Base-by-base conservation (phyloP, 2,329 filamentous ascomycete genomes). In the Akanthomyces muscarius region DNA sequence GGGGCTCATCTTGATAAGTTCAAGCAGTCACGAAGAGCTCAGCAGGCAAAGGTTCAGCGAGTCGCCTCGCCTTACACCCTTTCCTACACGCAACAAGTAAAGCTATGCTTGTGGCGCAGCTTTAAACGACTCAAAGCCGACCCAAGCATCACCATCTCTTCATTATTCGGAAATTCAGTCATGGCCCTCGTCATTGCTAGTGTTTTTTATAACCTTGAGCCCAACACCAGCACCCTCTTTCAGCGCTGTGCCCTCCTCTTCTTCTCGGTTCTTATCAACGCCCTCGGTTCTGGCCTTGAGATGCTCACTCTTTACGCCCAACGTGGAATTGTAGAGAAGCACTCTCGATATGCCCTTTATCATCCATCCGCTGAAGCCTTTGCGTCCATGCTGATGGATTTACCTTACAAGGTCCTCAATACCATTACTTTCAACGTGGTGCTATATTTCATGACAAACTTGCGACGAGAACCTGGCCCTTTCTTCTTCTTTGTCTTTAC, bases 121-220 rank as follows among this genome's bases (percentile, higher is more conserved):
- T 41, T 10, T 5, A 23, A 36, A 23, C 81, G 82, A 73, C 86
- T 86, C 41, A 87, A 90, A 69, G 84, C 83, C 28, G 28, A 28
- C 28, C 28, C 28, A 28, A 28, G 28, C 28, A 28, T 28, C 28
- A 28, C 28, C 28, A 83, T 89, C 66, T 74, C 89, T 53, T 80
- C 83, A 44, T 86, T 87, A 68, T 62, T 63, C 28, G 65, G 57
- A 18, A 45, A 58, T 23, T 55, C 66, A 11, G 55, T 66, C 41
- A 55, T 66, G 36, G 66, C 67, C 2, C 77, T 91, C 8, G 86
- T 90, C 63, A 83, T 89, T 36, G 85, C 86, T 0, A 87, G 84
- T 47, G 75, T 90, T 11, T 90, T 90, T 74, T 87, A 88, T 65
- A 84, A 89, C 70, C 74, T 89, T 36, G 69, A 75, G 14, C 63